These are phyloP conservation scores for Rhizopogon roseolus DNA, from an alignment of 768 basidiomycete genomes.

Conservation along the genomic window DNA sequence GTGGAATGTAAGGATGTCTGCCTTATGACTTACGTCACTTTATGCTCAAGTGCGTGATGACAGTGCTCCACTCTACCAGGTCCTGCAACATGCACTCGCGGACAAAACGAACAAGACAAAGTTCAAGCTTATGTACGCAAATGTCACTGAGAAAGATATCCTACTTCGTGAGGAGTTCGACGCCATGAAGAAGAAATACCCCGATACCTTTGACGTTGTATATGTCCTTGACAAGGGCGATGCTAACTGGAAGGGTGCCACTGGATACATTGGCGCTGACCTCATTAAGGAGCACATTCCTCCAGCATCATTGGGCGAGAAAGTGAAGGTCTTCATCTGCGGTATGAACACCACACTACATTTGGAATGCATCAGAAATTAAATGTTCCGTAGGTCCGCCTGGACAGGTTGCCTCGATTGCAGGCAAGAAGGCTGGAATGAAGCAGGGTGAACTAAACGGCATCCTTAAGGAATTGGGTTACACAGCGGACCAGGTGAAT, in stretches of 20 bases:
- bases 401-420: conserved; percentile 79
- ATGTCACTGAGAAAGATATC: conserved; percentile 87
- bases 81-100: conserved; percentile 68
- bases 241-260: conserved; percentile 53
- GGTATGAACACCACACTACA: conserved; percentile 42
- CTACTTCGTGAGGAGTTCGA: conserved; percentile 80
- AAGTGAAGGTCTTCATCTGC: conserved; percentile 87
- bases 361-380: not conserved
- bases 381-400: conserved; percentile 54
- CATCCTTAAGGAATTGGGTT: conserved; percentile 83
- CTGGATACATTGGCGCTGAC: conserved; percentile 71
- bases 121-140: conserved; percentile 89
- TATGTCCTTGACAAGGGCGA: conserved; percentile 82
- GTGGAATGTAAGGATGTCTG: conserved; percentile 64
- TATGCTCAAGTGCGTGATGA: not conserved
- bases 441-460: conserved; percentile 83
- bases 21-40: not conserved
- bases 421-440: conserved; percentile 85
- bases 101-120: conserved; percentile 86
- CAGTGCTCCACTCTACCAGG: conserved; percentile 82
- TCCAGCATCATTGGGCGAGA: conserved; percentile 58
- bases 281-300: conserved; percentile 72
- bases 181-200: conserved; percentile 59
- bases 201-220: conserved; percentile 71
- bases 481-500: conserved; percentile 78